Percentiles rank a stretch among this genome's conserved stretches.
phyloP scores from a whole-genome alignment of 2,329 filamentous ascomycete species.

The Fusarium verrucosum region DNA sequence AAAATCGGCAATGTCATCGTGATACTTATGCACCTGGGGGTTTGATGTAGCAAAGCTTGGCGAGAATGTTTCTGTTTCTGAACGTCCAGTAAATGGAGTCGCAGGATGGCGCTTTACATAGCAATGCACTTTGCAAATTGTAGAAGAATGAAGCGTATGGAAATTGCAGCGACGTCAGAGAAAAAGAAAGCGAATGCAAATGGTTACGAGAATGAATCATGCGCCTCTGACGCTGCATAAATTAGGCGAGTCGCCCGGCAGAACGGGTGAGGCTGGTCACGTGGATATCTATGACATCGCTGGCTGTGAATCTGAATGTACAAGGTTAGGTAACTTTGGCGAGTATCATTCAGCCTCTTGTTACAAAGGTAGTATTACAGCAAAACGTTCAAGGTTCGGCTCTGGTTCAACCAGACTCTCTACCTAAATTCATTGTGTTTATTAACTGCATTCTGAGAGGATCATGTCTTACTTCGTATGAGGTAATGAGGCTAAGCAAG shows the following conservation, averaged over 20 bases:
- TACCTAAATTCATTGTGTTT: too few species aligned
- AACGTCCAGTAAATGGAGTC: conserved; percentile 23
- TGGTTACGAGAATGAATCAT: conserved; percentile 23
- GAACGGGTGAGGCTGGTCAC: background rate
- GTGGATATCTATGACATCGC: background rate
- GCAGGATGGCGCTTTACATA: conserved; percentile 37
- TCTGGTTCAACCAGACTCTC: background rate
- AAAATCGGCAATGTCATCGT: conserved; percentile 46
- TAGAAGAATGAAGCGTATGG: conserved; percentile 3
- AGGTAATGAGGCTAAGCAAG: conserved; percentile 33
- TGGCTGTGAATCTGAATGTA: background rate
- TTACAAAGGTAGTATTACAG: too few species aligned
- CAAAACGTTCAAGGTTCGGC: background rate
- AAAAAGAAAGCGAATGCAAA: conserved; percentile 8
- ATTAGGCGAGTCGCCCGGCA: background rate
- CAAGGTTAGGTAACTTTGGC: too few species aligned
- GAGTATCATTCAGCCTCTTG: too few species aligned
- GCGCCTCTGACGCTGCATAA: conserved; percentile 32
- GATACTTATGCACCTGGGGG: conserved; percentile 54
- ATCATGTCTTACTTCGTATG: background rate
- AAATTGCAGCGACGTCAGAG: conserved; percentile 2
- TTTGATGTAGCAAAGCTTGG: conserved; percentile 45
- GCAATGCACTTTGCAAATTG: conserved; percentile 29
- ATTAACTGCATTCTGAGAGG: background rate
- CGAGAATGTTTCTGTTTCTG: conserved; percentile 1